Evolutionary conservation across 805 yeast species (phyloP).

Genomic region (Hanseniaspora jakobsenii): DNA sequence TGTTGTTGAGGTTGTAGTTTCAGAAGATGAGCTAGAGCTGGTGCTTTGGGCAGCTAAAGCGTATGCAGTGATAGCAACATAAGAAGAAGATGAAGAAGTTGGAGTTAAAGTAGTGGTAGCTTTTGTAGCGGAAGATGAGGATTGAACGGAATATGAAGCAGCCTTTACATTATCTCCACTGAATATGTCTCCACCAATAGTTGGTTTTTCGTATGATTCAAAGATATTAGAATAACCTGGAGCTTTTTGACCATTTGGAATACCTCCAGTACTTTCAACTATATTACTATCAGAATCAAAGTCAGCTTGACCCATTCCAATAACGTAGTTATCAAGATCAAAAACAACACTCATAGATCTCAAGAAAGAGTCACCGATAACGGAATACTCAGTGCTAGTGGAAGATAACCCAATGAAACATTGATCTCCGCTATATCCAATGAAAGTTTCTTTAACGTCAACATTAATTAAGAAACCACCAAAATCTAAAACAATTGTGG

Average conservation of each 20-base stretch:
- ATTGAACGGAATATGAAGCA: too few relatives aligned
- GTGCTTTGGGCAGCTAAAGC: not conserved
- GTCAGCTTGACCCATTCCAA: slow-evolving; percentile 45
- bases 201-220: slow-evolving; percentile 19
- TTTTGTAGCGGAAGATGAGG: too few relatives aligned
- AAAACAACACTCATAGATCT: slow-evolving; percentile 52
- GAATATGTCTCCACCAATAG: slow-evolving; percentile 25
- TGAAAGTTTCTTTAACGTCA: slow-evolving; percentile 32
- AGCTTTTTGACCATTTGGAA: slow-evolving; percentile 43
- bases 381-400: slow-evolving; percentile 26
- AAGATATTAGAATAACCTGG: slow-evolving; percentile 37
- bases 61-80: not conserved
- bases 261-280: slow-evolving; percentile 20
- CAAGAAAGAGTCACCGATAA: slow-evolving; percentile 48
- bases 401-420: slow-evolving; percentile 38
- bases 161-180: too few relatives aligned
- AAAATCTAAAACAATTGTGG: slow-evolving; percentile 39
- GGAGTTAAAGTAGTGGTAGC: not conserved
- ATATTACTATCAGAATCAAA: slow-evolving; percentile 18
- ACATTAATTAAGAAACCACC: slow-evolving; percentile 46
- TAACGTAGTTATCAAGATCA: slow-evolving; percentile 45
- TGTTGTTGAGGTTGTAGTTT: slow-evolving; percentile 15
- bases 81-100: not conserved
- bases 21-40: not conserved
- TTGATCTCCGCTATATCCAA: slow-evolving; percentile 20